These are phyloP conservation scores for Phoenix roebelenii DNA, from an alignment of 176 grass and related monocot genomes.

Conservation along the genomic window DNA sequence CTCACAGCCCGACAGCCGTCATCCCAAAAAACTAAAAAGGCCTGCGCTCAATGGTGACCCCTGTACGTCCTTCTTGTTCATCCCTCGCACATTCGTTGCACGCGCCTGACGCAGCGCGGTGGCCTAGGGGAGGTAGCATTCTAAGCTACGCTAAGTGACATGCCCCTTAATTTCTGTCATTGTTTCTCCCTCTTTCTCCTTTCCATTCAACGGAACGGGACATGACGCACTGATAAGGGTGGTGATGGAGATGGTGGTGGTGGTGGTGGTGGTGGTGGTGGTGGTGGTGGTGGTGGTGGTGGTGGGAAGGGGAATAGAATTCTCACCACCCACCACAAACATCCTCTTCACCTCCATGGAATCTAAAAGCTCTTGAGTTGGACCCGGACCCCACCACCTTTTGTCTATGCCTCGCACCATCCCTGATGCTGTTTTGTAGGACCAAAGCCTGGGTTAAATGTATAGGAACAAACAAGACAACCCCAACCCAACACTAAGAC, in stretches of 20 bases:
- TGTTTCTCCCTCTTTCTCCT: not conserved
- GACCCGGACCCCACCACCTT: not conserved
- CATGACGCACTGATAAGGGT: not conserved
- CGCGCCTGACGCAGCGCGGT: not conserved
- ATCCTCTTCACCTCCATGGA: conserved; percentile 7
- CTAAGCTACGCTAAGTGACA: too few relatives aligned
- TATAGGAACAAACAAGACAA: too few relatives aligned
- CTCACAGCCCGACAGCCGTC: too few relatives aligned
- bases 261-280: conserved; percentile 2
- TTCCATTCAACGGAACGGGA: not conserved
- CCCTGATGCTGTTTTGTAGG: too few relatives aligned
- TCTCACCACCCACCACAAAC: not conserved
- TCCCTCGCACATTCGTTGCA: too few relatives aligned
- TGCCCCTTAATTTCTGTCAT: not conserved
- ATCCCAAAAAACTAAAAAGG: too few relatives aligned
- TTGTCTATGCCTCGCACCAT: too few relatives aligned
- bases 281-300: conserved; percentile 3
- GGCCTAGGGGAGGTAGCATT: not conserved
- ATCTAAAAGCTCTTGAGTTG: conserved; percentile 23
- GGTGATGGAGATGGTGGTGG: not conserved
- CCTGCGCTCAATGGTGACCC: too few relatives aligned
- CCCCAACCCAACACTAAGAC: too few relatives aligned
- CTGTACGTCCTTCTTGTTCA: too few relatives aligned
- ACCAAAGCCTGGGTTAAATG: too few relatives aligned
- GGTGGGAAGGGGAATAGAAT: conserved; percentile 10